These are phyloP conservation scores for Citrullus colocynthis DNA, from an alignment of 306 rosid genomes.

Conservation along the genomic window DNA sequence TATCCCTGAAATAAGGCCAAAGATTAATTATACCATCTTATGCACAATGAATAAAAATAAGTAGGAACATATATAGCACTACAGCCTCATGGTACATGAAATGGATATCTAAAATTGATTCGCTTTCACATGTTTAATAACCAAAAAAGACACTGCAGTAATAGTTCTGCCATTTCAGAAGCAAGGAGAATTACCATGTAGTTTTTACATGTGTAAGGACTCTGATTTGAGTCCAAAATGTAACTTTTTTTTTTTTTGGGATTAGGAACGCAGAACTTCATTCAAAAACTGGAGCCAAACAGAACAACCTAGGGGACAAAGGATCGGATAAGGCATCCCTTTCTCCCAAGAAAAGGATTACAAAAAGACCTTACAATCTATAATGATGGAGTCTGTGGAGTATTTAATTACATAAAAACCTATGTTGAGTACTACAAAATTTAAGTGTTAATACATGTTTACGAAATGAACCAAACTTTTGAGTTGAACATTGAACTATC, in stretches of 20 bases:
- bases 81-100: neutral
- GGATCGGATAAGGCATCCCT: too few relatives aligned
- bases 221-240: neutral
- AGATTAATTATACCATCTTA: neutral
- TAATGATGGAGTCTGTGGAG: too few relatives aligned
- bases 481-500: neutral
- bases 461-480: neutral
- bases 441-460: neutral
- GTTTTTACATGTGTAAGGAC: neutral
- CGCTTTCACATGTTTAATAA: neutral
- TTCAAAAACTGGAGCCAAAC: too few relatives aligned
- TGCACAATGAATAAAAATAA: neutral
- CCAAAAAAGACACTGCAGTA: neutral
- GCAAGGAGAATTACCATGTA: neutral
- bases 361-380: too few relatives aligned
- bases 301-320: too few relatives aligned
- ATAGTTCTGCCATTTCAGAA: neutral
- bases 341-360: too few relatives aligned
- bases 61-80: neutral
- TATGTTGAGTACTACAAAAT: too few relatives aligned
- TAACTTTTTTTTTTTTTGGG: too few relatives aligned
- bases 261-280: too few relatives aligned
- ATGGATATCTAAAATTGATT: neutral
- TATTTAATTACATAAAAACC: too few relatives aligned
- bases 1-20: slow-evolving; percentile 33